Evolutionary conservation across 495 filamentous ascomycete genomes (phyloP).

Genomic region (Aspergillus nanangensis): DNA sequence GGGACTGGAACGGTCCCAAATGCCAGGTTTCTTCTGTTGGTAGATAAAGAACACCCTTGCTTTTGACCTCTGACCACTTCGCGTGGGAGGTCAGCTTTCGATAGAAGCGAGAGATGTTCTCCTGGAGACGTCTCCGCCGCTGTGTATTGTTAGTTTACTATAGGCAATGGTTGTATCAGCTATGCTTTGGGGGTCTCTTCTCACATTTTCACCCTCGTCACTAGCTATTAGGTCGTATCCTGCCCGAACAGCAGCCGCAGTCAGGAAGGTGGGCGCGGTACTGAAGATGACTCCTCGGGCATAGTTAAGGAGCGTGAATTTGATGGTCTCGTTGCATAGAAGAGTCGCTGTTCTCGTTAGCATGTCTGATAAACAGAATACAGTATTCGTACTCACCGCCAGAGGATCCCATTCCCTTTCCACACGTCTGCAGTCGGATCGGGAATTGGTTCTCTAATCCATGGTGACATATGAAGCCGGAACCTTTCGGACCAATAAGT

Average conservation of each 20-base stretch:
- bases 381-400: constrained; percentile 46
- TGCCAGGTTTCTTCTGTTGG: not conserved
- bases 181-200: not conserved
- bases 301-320: constrained; percentile 1
- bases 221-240: constrained; percentile 1
- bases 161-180: too few species aligned
- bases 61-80: not conserved
- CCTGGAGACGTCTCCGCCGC: not conserved
- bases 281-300: not conserved
- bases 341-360: not conserved
- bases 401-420: constrained; percentile 58
- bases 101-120: not conserved
- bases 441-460: constrained; percentile 53
- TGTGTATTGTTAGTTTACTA: not conserved
- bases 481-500: constrained; percentile 48
- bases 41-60: not conserved
- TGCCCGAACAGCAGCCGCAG: not conserved
- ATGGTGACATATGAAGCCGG: constrained; percentile 53
- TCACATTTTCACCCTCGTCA: constrained; percentile 1
- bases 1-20: not conserved
- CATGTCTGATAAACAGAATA: not conserved
- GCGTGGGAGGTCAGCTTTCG: not conserved
- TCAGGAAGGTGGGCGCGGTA: not conserved
- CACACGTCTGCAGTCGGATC: constrained; percentile 60
- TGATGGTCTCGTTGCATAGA: not conserved